Evolutionary conservation across 305 asterid genomes (phyloP), one percentile per base, ranked within the genome.

Genomic region (Euphrasia arctica): DNA sequence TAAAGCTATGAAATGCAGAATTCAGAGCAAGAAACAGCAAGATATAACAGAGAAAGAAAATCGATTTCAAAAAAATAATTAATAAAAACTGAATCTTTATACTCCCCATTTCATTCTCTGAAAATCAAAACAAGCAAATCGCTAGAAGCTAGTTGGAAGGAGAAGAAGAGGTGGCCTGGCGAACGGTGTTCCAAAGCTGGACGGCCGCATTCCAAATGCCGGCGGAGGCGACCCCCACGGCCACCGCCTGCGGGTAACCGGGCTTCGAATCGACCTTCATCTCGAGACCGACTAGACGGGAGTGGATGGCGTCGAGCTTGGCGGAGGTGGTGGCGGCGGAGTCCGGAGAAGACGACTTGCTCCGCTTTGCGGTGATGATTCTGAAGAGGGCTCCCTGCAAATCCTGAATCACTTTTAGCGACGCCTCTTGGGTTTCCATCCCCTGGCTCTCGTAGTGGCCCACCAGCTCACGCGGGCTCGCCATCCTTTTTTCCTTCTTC

Each of bases 211-310:
- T 75, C 74, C 82, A 82, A 60, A 85, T 27, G n/a, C 80, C 86
- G 3, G 84, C 91, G 31, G 90, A 74, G 36, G 85, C 94, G 56
- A 85, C 65, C n/a, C 98, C 96, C 1, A 86, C 61, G 43, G 88
- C 95, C 9, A 89, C 68, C 28, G 81, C 84, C 70, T 83, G 92
- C 15, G 89, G 82, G 48, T 75, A 80, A 34, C 90, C 79, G 42
- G 98, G 96, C 75, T 89, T 89, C 5, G 98, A 83, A 50, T 91
- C 96, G 4, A 91, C 61, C 82, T 88, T 91, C 80, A 66, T 76
- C 60, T 91, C 95, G 12, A 91, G 78, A 49, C 69, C 76, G 48
- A 86, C 62, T 5, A 88, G 79, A 51, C 91, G 90, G 10, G 88
- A 64, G 54, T 83, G 81, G 60, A 88, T 72, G 50, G 88, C 75